Evolutionary conservation across 495 filamentous ascomycete species (phyloP), one percentile per base, ranked within the genome.

Genomic region (Rusavskia elegans): DNA sequence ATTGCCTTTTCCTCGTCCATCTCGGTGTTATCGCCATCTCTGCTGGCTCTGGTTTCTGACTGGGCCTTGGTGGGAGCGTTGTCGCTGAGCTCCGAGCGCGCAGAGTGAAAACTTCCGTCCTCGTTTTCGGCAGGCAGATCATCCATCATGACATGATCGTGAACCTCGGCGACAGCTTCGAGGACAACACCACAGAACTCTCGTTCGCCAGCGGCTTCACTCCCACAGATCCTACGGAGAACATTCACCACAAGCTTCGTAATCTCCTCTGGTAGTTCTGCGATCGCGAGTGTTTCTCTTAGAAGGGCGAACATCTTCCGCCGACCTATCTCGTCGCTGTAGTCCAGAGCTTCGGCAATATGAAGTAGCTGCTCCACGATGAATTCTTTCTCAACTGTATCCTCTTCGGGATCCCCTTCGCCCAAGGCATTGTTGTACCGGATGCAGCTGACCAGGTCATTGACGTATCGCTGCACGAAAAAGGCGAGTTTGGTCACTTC

Each of bases 141-240:
- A 38, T 89, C 83, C 1, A 69, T 69, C 45, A 77, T 74, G 42
- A 96, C 88, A 3, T 82, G 85, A 61, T 99, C 92, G 61, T 96
- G 93, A 1, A 97, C 87, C 64, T 96, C 92, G 6, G 92, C 89
- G 54, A 97, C 83, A 30, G 88, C 86, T 70, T 96, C 92, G 21
- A 95, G 76, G 6, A 97, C 83, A 19, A 97, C 75, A 52, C 83
- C 85, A 69, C 87, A 94, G 70, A 97, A 96, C 55, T 99, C 92
- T 50, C 81, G 79, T 67, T 97, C 92, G 13, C 84, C 87, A 7
- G 83, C 82, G 14, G 71, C 70, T 53, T 90, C 80, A 11, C 75
- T 78, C 1, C 88, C 87, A 57, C 85, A 93, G 48, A 89, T 81
- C 40, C 79, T 81, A 52, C 87, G 76, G 2, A 99, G 71, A 2